Evolutionary conservation across 805 yeast species (phyloP).

Genomic region (Pichia ethanolica): DNA sequence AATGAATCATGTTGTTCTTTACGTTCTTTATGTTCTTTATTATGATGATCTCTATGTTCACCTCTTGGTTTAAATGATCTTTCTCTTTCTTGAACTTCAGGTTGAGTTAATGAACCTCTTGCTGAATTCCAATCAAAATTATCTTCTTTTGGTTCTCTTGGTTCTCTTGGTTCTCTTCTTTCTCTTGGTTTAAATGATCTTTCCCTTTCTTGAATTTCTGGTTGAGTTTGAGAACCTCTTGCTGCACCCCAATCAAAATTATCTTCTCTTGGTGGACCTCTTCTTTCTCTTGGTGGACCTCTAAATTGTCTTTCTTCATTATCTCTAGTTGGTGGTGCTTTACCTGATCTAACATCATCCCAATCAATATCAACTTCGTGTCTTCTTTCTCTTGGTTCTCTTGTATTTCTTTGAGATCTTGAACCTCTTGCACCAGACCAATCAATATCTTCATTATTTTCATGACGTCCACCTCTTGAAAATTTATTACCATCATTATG

Average conservation of each 20-base stretch:
- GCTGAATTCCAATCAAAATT: slow-evolving; percentile 55
- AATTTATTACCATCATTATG: slow-evolving; percentile 4
- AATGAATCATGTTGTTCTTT: slow-evolving; percentile 12
- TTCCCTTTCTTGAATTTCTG: slow-evolving; percentile 6
- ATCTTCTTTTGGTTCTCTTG: slow-evolving; percentile 31
- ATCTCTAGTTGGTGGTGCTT: slow-evolving; percentile 2
- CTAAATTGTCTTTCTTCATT: slow-evolving; percentile 25
- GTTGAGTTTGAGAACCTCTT: slow-evolving; percentile 18
- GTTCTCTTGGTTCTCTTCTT: slow-evolving; percentile 33
- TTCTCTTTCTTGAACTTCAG: slow-evolving; percentile 10
- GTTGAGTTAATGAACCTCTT: slow-evolving; percentile 51
- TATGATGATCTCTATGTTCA: too few relatives aligned
- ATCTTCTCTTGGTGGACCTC: slow-evolving; percentile 23
- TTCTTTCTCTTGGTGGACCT: slow-evolving; percentile 10
- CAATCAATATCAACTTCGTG: slow-evolving; percentile 50
- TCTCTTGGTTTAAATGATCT: slow-evolving; percentile 26
- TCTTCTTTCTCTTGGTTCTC: slow-evolving; percentile 16
- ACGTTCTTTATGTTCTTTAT: too few relatives aligned
- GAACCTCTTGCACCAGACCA: slow-evolving; percentile 45
- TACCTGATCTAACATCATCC: slow-evolving; percentile 38
- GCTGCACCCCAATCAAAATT: slow-evolving; percentile 41
- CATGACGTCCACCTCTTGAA: slow-evolving; percentile 2
- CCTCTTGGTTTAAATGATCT: slow-evolving; percentile 6
- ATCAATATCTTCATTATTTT: slow-evolving; percentile 43
- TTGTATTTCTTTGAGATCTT: slow-evolving; percentile 24